Evolutionary conservation across 257 asterid genomes (phyloP).

Genomic region (Solanum sitiens): DNA sequence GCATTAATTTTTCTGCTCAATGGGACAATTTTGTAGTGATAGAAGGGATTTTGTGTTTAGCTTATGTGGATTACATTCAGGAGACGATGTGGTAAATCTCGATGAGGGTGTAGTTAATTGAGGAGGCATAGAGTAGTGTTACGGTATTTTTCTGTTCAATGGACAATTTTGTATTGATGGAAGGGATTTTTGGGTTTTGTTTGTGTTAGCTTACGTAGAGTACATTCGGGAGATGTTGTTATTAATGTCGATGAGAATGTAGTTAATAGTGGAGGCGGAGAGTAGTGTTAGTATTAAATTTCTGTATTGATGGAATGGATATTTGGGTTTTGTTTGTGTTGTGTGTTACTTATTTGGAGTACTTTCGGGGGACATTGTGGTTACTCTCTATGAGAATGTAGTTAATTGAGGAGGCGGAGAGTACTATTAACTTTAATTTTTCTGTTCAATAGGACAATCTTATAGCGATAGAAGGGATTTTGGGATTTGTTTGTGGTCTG

Average conservation of each 20-base stretch:
- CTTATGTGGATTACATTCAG: not conserved
- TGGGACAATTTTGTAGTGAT: not conserved
- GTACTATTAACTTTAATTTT: not conserved
- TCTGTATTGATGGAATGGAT: not conserved
- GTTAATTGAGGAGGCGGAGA: not conserved
- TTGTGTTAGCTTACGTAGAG: not conserved
- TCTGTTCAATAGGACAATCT: not conserved
- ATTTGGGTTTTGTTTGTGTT: not conserved
- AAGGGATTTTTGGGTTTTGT: not conserved
- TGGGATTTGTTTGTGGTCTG: not conserved
- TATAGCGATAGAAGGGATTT: not conserved
- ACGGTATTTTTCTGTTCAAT: not conserved
- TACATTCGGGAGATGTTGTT: not conserved
- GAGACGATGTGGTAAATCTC: not conserved
- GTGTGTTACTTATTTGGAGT: not conserved
- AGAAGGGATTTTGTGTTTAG: not conserved
- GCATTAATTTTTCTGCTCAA: not conserved
- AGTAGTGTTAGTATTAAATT: not conserved
- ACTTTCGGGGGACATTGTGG: not conserved
- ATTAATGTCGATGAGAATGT: not conserved
- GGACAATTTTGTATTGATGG: not conserved
- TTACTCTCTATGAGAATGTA: not conserved
- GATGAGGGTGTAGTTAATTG: not conserved
- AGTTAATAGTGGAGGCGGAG: not conserved
- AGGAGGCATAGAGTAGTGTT: not conserved